Base-by-base conservation (phyloP, 768 basidiomycete species). In the Pleurotus giganteus region DNA sequence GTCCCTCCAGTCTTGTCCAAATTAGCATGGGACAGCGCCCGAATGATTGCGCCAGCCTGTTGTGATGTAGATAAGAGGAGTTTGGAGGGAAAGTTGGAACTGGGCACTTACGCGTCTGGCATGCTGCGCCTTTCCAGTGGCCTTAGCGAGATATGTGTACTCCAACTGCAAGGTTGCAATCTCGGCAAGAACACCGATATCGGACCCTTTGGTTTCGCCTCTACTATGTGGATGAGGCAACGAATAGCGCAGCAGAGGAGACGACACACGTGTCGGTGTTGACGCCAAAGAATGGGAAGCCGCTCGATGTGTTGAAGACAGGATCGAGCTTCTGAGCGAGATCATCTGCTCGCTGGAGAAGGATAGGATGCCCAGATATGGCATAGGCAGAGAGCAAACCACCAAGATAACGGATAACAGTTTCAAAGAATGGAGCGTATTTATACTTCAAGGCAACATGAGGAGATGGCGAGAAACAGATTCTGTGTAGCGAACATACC, bases 371-470 rank as follows among this genome's bases (percentile, higher is more conserved):
- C 13, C 75, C 72, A 0, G 89, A 84, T 1, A 97, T 73, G 4
- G 93, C 85, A 62, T 94, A 88, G 0, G 89, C 91, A 2, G 89
- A 89, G 4, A 95, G 78, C 1, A 95, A 74, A 4, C 94, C 95
- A 2, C 94, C 94, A 1, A 98, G 82, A 61, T 95, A 89, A 28
- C 94, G 84, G 57, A 97, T 97, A 37, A 89, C 83, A 0, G 92
- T 95, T 73, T 95, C 90, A 57, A 91, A 91, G 66, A 85, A 89
- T 1, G 85, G 85, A 0, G 66, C 72, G 59, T 66, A 69, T 60
- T 68, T 60, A 54, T 46, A 49, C 73, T 69, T 37, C 13, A n/a
- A 34, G 42, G 15, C 24, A 43, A 28, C 29, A 37, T 60, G 37
- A 46, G 59, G 29, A 21, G 4, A 34, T 19, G 46, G 29, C 9